Conservation (phyloP, 306 rosid species). For the Heteromeles arbutifolia region DNA sequence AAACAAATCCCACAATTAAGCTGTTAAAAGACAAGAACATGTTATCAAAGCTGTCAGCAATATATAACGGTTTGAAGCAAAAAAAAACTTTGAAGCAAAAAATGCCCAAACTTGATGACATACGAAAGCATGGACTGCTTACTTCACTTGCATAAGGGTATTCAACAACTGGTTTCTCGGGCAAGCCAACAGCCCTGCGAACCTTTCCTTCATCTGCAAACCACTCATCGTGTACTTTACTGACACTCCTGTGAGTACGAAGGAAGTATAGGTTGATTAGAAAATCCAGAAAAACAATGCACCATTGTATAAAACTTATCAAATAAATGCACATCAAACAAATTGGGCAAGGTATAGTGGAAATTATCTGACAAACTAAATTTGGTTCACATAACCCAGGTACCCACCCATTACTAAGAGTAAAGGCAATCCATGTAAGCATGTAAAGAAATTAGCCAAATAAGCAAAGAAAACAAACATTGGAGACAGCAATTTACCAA, state of each 20-base stretch:
- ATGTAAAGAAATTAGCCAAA: background rate
- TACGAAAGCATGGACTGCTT: slow-evolving; percentile 9
- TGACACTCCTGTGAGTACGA: slow-evolving; percentile 41
- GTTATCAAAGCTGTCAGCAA: background rate
- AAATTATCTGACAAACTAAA: background rate
- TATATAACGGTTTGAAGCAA: background rate
- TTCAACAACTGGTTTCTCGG: slow-evolving; percentile 38
- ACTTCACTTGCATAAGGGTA: slow-evolving; percentile 35
- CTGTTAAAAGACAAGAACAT: slow-evolving; percentile 26
- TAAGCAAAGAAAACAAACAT: background rate
- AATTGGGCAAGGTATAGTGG: background rate
- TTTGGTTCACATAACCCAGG: background rate
- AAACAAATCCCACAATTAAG: slow-evolving; percentile 54
- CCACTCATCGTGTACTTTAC: slow-evolving; percentile 71
- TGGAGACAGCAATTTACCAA: slow-evolving; percentile 35
- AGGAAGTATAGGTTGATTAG: background rate
- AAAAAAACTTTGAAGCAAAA: slow-evolving; percentile 2
- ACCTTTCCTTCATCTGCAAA: slow-evolving; percentile 64
- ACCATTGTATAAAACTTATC: background rate
- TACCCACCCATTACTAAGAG: background rate
- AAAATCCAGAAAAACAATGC: slow-evolving; percentile 3
- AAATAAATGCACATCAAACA: background rate
- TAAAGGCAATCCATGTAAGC: background rate
- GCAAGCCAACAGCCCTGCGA: slow-evolving; percentile 48
- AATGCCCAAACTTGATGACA: background rate